Evolutionary conservation across 345 rosid species (phyloP).

Genomic region (Isatis tinctoria): DNA sequence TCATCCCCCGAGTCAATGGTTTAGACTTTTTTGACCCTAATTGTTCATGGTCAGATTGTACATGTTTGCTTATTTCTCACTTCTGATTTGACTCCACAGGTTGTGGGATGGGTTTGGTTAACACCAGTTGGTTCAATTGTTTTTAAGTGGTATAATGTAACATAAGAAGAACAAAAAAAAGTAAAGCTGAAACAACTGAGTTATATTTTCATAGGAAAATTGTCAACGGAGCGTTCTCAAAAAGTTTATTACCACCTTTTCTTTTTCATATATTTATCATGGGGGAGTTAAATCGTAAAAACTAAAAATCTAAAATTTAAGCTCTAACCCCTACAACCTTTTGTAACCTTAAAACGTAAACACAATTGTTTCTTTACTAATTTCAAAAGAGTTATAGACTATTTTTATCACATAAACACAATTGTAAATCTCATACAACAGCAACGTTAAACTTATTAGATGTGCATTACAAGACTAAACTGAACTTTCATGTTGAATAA

Average conservation of each 20-base stretch:
- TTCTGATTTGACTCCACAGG: not conserved
- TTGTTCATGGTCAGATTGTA: constrained; percentile 1
- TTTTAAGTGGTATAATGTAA: not conserved
- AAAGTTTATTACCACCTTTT: too few relatives aligned
- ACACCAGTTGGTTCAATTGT: not conserved
- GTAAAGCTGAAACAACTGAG: too few relatives aligned
- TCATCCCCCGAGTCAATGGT: not conserved
- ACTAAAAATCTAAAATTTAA: too few relatives aligned
- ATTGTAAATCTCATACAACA: not conserved
- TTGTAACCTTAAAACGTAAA: not conserved
- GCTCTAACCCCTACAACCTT: not conserved
- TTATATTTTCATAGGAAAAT: too few relatives aligned
- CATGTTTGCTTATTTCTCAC: not conserved
- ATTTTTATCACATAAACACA: not conserved
- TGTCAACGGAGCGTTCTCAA: too few relatives aligned
- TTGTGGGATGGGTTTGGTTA: not conserved
- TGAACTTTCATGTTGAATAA: not conserved
- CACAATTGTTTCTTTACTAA: not conserved
- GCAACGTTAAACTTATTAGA: not conserved
- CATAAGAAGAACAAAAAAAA: too few relatives aligned
- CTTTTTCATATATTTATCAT: too few relatives aligned
- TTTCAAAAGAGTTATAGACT: not conserved
- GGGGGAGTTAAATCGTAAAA: too few relatives aligned
- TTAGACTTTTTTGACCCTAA: not conserved
- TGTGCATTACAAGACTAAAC: not conserved